Base-by-base conservation (phyloP, 768 basidiomycete genomes). In the Asterophora parasitica region DNA sequence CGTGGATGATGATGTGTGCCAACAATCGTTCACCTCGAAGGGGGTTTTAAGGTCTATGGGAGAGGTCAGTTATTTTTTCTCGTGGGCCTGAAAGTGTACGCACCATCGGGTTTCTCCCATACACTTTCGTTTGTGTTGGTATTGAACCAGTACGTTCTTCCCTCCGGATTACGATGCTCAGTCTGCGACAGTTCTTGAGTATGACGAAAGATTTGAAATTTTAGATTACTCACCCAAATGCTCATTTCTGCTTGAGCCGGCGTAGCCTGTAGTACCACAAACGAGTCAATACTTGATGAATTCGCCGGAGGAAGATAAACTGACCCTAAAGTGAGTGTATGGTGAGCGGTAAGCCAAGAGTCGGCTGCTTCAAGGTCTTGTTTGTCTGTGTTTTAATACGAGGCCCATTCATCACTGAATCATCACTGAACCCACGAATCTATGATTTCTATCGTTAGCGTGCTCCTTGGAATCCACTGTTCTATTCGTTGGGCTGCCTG, bases 91-190 rank as follows among this genome's bases (percentile, higher is more conserved):
- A 38, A 15, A 42, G 28, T 42, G 59, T 77, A 57, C 59, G 23
- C 57, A 88, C 88, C 89, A 64, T 94, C 90, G 50, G 96, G 96
- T 64, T 98, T 99, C 69, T 97, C 94, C 95, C 94, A 98, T 44
- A 94, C 92, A 61, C 92, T 95, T 58, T 91, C 88, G 58, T 85
- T 82, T 3, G 87, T 89, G 8, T 74, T 77, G 0, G 90, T 83
- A 62, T 96, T 93, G 68, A 92, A 93, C 94, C 94, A 98, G 61
- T 98, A 98, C 0, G 90, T 92, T n/a, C 92, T 76, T n/a, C 93
- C 93, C 61, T 96, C 95, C 1, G 90, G 84, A 68, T 94, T 95
- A 28, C 88, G 83, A 68, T 96, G 91, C 62, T 95, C 93, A 2
- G 90, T 92, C 92, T 94, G 12, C 28, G 8, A 30, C 36, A 45